phyloP scores from a whole-genome alignment of 2,329 filamentous ascomycete species.

The Fusarium solani-melongenae region DNA sequence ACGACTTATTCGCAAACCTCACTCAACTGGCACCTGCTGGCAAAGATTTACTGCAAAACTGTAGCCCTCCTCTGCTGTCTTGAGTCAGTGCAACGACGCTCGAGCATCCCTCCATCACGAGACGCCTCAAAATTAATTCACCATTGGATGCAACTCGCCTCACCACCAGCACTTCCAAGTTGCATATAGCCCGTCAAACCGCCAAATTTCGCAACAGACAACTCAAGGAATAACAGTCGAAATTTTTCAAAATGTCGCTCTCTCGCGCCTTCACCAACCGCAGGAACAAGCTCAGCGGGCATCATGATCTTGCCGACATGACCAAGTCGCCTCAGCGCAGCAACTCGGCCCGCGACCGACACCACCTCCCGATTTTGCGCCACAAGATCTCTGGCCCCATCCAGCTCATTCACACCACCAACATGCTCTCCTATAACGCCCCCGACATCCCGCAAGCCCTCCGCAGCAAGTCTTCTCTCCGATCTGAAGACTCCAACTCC shows the following conservation, averaged over 20 bases:
- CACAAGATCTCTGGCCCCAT: slow-evolving; percentile 88
- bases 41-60: slow-evolving; percentile 24
- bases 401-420: slow-evolving; percentile 91
- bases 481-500: slow-evolving; percentile 80
- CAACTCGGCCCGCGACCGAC: slow-evolving; percentile 59
- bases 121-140: slow-evolving; percentile 5
- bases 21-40: slow-evolving; percentile 19
- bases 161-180: not conserved
- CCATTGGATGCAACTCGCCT: not conserved
- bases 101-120: slow-evolving; percentile 7
- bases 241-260: slow-evolving; percentile 59
- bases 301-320: slow-evolving; percentile 57
- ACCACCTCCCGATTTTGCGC: slow-evolving; percentile 57
- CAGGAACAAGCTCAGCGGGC: slow-evolving; percentile 63
- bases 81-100: slow-evolving; percentile 36
- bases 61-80: slow-evolving; percentile 13
- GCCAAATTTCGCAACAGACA: slow-evolving; percentile 15
- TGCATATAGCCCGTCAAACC: slow-evolving; percentile 13
- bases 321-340: slow-evolving; percentile 58
- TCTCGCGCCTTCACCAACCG: slow-evolving; percentile 78
- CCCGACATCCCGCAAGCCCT: slow-evolving; percentile 76
- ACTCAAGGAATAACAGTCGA: not conserved
- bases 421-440: slow-evolving; percentile 94
- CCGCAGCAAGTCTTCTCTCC: slow-evolving; percentile 61
- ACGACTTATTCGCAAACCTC: slow-evolving; percentile 27